These are phyloP conservation scores for Pythium pyrilobum DNA, from an alignment of 352 stramenopile genomes.

Conservation along the genomic window DNA sequence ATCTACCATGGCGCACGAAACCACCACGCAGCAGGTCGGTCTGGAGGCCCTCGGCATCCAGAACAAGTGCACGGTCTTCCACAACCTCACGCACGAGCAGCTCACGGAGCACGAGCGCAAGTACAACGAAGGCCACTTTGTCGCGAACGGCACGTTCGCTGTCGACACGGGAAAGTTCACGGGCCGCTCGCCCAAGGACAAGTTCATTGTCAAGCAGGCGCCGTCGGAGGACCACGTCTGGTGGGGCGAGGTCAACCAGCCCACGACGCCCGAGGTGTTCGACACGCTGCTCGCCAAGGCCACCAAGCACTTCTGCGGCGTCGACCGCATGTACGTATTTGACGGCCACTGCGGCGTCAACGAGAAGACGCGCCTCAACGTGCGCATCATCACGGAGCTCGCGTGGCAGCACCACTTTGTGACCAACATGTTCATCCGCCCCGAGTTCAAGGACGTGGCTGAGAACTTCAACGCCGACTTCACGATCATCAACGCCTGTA, in stretches of 20 bases:
- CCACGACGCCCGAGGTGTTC: constrained; percentile 46
- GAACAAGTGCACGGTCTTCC: constrained; percentile 34
- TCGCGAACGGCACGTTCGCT: constrained; percentile 56
- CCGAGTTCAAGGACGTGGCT: constrained; percentile 46
- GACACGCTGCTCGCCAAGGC: constrained; percentile 40
- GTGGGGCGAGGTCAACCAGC: constrained; percentile 55
- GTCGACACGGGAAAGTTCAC: constrained; percentile 66
- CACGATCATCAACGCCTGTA: constrained; percentile 67
- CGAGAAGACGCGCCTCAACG: constrained; percentile 49
- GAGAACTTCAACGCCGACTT: constrained; percentile 44
- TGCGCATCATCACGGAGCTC: constrained; percentile 53
- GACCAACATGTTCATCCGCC: constrained; percentile 70
- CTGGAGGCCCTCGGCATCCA: constrained; percentile 40
- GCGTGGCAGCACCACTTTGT: constrained; percentile 66
- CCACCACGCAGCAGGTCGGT: constrained; percentile 39
- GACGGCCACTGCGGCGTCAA: constrained; percentile 59
- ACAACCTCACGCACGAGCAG: constrained; percentile 50
- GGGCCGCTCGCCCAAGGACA: constrained; percentile 52
- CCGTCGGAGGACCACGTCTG: constrained; percentile 43
- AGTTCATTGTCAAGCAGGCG: constrained; percentile 54
- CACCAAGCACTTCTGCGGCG: constrained; percentile 40
- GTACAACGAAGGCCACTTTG: constrained; percentile 48
- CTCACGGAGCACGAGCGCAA: constrained; percentile 39
- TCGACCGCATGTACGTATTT: constrained; percentile 60
- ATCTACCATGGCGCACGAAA: constrained; percentile 57